phyloP scores from a whole-genome alignment of 75 land plant genomes.

The Azolla pinnata region DNA sequence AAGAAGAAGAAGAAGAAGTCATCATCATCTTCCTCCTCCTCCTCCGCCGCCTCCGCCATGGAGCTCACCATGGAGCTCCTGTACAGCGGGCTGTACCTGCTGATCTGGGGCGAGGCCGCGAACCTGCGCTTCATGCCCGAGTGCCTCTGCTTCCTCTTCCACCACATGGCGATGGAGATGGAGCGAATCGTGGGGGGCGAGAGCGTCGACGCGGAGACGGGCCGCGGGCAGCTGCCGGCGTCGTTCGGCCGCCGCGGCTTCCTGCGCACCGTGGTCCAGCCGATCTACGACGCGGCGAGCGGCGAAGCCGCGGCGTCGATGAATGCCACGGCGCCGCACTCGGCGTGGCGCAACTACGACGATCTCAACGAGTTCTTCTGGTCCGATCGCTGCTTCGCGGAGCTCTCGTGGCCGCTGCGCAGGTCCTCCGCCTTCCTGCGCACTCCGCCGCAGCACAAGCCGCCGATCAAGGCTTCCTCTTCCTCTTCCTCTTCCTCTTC shows the following conservation, averaged over 20 bases:
- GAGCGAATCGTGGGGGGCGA: slow-evolving; percentile 30
- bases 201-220: slow-evolving; percentile 40
- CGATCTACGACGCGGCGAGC: slow-evolving; percentile 44
- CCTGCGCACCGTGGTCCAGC: slow-evolving; percentile 43
- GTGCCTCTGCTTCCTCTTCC: slow-evolving; percentile 73
- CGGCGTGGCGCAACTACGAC: slow-evolving; percentile 90
- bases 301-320: slow-evolving; percentile 49
- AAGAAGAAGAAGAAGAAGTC: no score
- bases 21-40: no score
- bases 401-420: slow-evolving; percentile 12
- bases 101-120: slow-evolving; percentile 89
- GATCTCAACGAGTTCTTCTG: slow-evolving; percentile 92
- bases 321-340: slow-evolving; percentile 78
- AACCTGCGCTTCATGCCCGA: slow-evolving; percentile 88
- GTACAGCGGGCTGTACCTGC: slow-evolving; percentile 63
- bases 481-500: no score
- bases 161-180: slow-evolving; percentile 54
- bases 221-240: slow-evolving; percentile 18
- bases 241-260: slow-evolving; percentile 40
- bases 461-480: no score
- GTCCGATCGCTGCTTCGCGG: slow-evolving; percentile 20
- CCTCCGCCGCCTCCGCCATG: background rate
- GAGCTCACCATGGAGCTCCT: slow-evolving; percentile 34
- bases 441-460: no score
- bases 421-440: no score